phyloP scores from a whole-genome alignment of 2,329 filamentous ascomycete genomes.

The Rhexocercosporidium sp. region DNA sequence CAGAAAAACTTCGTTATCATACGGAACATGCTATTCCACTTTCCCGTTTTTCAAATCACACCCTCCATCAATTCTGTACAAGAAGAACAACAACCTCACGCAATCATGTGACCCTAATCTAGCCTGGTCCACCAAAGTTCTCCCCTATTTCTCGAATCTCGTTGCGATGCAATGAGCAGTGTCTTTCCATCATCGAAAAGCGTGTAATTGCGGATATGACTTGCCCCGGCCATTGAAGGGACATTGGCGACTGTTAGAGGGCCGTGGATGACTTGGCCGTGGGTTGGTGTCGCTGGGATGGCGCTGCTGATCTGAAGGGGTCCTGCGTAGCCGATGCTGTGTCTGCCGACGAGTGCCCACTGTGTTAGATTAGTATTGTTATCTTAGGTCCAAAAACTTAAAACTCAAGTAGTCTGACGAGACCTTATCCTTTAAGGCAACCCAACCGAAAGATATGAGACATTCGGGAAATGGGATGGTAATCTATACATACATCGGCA shows the following conservation, averaged over 20 bases:
- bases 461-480: no score
- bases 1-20: not conserved
- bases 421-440: no score
- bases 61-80: not conserved
- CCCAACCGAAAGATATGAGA: not conserved
- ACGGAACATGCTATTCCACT: no score
- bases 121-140: conserved; percentile 3
- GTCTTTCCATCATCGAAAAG: conserved; percentile 4
- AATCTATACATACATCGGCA: not conserved
- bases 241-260: not conserved
- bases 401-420: no score
- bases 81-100: not conserved
- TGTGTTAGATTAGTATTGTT: not conserved
- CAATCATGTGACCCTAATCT: not conserved
- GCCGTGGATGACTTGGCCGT: conserved; percentile 7
- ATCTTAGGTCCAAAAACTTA: no score
- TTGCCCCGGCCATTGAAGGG: conserved; percentile 4
- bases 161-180: not conserved
- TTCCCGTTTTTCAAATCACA: not conserved
- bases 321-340: conserved; percentile 5
- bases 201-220: conserved; percentile 3
- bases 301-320: conserved; percentile 7
- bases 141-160: conserved; percentile 4
- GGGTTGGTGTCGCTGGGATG: not conserved
- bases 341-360: conserved; percentile 1